phyloP scores from a whole-genome alignment of 202 grass and related monocot species.

The Elaeis oleifera region DNA sequence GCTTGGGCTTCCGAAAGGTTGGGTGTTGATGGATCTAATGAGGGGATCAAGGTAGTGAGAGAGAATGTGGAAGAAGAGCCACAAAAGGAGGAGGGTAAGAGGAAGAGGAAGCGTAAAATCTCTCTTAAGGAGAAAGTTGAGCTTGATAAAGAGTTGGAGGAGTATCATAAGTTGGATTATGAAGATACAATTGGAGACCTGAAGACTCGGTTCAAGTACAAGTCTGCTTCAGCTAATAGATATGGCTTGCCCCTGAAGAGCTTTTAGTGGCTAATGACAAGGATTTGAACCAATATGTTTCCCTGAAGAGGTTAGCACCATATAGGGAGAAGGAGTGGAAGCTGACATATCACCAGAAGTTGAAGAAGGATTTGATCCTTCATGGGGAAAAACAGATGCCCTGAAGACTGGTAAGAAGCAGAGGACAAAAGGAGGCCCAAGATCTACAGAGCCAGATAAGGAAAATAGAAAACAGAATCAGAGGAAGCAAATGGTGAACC shows the following conservation, averaged over 20 bases:
- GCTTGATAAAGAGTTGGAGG: no score
- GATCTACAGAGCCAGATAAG: constrained; percentile 30
- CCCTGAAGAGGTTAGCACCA: constrained; percentile 84
- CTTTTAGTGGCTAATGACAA: constrained; percentile 58
- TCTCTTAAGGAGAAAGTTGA: no score
- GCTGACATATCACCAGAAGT: constrained; percentile 61
- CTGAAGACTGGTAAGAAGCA: constrained; percentile 45
- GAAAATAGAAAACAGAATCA: constrained; percentile 26
- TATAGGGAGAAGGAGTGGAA: constrained; percentile 78
- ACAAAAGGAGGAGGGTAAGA: not conserved
- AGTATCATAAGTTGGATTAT: no score
- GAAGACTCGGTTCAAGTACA: no score
- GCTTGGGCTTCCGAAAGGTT: constrained; percentile 54
- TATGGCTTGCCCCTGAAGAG: constrained; percentile 50
- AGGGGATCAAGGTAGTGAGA: constrained; percentile 31
- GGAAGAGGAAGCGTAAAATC: no score
- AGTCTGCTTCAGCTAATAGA: constrained; percentile 52
- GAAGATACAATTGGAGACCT: no score
- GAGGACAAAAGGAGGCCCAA: constrained; percentile 26
- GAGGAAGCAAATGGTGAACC: constrained; percentile 32
- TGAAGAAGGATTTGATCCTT: constrained; percentile 1
- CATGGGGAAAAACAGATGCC: constrained; percentile 33
- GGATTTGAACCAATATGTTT: constrained; percentile 89
- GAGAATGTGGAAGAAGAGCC: constrained; percentile 21
- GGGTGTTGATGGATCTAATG: constrained; percentile 24